Base-by-base conservation (phyloP, 2,329 filamentous ascomycete species). In the Fusarium sp. region DNA sequence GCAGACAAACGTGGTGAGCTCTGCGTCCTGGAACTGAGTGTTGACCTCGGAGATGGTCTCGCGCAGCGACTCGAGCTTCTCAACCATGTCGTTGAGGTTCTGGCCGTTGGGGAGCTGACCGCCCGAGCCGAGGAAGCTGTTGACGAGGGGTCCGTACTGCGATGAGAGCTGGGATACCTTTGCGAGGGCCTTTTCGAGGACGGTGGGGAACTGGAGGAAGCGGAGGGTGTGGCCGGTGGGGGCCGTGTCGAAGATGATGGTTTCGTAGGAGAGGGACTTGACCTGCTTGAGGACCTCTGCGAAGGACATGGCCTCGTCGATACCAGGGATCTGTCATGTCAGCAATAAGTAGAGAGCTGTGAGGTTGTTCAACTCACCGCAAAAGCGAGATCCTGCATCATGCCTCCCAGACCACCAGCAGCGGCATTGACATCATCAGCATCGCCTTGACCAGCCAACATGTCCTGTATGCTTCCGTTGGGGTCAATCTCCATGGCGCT, bases 401-500 rank as follows among this genome's bases (percentile, higher is more conserved):
- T 98, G 78, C 93, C 93, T 30, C 96, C 95, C 86, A 98, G 91
- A 17, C 89, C 90, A 54, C 92, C 92, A 60, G 89, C 90, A 86
- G 94, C 91, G 45, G 91, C 91, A 75, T 95, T 93, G 76, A 84
- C 79, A 20, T 85, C 83, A 30, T 88, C 90, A 59, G 94, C 94
- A 20, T 94, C 95, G 50, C 90, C 92, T 81, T 91, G 89, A 2
- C 92, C 93, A 11, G 94, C 93, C 73, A 99, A 87, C 66, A 99
- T 86, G 82, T 99, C 97, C 85, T 98, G 97, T 84, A 99, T 98
- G 81, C 95, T 98, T 57, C 96, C 97, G 82, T 98, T 98, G 63
- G 97, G 97, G 81, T 99, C 97, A 79, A 99, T 98, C 85, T 99
- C 97, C 97, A 99, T 99, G 72, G 97, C 97, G 82, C 94, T 97